Evolutionary conservation across 2,329 filamentous ascomycete genomes (phyloP).

Genomic region (Lachnellula willkommii): DNA sequence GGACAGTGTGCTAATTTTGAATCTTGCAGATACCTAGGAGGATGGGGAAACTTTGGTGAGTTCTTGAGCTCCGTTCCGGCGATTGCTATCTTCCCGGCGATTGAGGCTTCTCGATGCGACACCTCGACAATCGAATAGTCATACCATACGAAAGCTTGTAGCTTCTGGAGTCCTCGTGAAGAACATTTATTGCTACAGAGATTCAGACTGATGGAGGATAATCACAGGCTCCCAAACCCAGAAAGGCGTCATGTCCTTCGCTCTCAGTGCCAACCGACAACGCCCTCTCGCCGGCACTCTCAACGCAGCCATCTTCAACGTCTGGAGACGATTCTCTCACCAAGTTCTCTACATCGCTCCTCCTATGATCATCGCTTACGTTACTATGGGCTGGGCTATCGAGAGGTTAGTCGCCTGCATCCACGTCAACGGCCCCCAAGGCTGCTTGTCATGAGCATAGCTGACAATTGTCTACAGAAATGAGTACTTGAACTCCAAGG

Average conservation of each 20-base stretch:
- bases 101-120: background rate
- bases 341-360: conserved; percentile 89
- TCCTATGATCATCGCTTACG: conserved; percentile 73
- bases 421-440: background rate
- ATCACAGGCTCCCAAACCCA: conserved; percentile 51
- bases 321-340: conserved; percentile 74
- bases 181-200: background rate
- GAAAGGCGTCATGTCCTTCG: conserved; percentile 64
- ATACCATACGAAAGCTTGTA: background rate
- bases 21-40: conserved; percentile 28
- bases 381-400: conserved; percentile 82
- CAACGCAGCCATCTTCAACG: conserved; percentile 90
- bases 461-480: conserved; percentile 48
- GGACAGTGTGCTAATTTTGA: conserved; percentile 19
- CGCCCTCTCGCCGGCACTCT: conserved; percentile 73
- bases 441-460: background rate
- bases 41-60: conserved; percentile 33
- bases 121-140: background rate
- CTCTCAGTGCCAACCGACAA: conserved; percentile 82
- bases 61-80: conserved; percentile 12
- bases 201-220: conserved; percentile 23
- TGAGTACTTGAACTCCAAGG: conserved; percentile 77
- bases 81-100: background rate
- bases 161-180: background rate
- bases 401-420: conserved; percentile 63